Base-by-base conservation (phyloP, 164 flowering plant genomes). In the Macadamia integrifolia region DNA sequence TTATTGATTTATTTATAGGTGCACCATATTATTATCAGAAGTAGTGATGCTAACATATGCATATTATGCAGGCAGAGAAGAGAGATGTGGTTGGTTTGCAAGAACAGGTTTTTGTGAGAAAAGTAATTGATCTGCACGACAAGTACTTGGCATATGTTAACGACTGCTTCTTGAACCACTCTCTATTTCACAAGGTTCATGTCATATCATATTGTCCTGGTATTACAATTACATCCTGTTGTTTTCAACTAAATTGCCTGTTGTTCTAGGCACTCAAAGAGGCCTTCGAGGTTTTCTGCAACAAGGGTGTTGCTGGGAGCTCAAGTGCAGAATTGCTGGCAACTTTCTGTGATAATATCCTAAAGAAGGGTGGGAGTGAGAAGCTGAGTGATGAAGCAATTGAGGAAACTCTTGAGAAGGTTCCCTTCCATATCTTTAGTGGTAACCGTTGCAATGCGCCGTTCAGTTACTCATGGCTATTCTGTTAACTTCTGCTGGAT, bases 291-390 rank as follows among this genome's bases (percentile, higher is more conserved):
- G 80, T 81, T 10, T 84, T 90, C 67, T 87, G 90, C 79, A 88
- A 88, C 82, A 91, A 91, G 80, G 83, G 83, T 68, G 89, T 91
- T 69, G 83, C 86, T 74, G 93, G 93, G 62, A 80, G 81, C 74
- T 78, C 93, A 9, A 85, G 88, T 80, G 96, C 93, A 6, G 96
- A 90, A 68, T 76, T 85, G 8, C 71, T 90, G 14, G 91, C 96
- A 29, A 84, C 91, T 18, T 90, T 88, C 74, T 87, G 96, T 75
- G 90, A 90, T 72, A 88, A 88, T 77, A 83, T 88, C 66, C 85
- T 88, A 8, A 88, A 88, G 77, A 90, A 90, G 72, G 96, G 96
- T 65, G 91, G 96, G 48, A 84, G 85, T 76, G 96, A 83, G 75
- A 84, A 83, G 66, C 74, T 87, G 65, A 84, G 88, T 72, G 87